Percentiles rank a stretch among this genome's conserved stretches.
phyloP scores from a whole-genome alignment of 1,284 basidiomycete species.

The Tremellales sp. region DNA sequence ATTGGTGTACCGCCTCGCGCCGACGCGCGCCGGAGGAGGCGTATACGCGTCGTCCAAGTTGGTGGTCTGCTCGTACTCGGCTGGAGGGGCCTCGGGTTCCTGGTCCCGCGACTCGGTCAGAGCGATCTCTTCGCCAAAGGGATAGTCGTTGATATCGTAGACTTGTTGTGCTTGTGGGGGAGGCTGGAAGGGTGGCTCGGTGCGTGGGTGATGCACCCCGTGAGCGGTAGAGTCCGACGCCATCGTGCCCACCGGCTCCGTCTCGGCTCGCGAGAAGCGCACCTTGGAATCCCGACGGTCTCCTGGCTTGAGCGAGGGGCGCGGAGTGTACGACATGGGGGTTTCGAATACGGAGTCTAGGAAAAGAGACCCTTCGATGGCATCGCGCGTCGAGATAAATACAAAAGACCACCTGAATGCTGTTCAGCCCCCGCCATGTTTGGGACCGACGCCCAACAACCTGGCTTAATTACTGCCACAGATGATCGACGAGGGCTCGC shows the following conservation, averaged over 20 bases:
- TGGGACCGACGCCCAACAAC: too few species aligned
- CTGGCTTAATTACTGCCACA: too few species aligned
- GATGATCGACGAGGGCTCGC: too few species aligned
- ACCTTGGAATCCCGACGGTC: slow-evolving; percentile 22
- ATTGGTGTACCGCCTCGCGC: slow-evolving; percentile 2
- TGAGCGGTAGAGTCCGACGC: slow-evolving; percentile 14
- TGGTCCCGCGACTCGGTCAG: not conserved
- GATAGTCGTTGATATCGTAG: slow-evolving; percentile 1
- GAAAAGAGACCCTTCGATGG: too few species aligned
- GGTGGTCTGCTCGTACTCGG: not conserved
- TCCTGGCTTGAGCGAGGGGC: slow-evolving; percentile 18
- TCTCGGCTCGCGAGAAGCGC: slow-evolving; percentile 21
- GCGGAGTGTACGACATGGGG: slow-evolving; percentile 18
- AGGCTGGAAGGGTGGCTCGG: not conserved
- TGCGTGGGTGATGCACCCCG: slow-evolving; percentile 8
- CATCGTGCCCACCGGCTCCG: slow-evolving; percentile 18
- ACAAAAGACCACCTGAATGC: too few species aligned
- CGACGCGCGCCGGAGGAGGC: slow-evolving; percentile 14
- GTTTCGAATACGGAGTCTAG: too few species aligned
- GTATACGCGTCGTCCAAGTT: slow-evolving; percentile 17
- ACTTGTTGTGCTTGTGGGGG: not conserved
- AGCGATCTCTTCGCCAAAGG: slow-evolving; percentile 9
- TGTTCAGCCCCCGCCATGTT: too few species aligned
- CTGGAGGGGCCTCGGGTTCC: slow-evolving; percentile 1
- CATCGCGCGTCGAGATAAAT: too few species aligned